These are phyloP conservation scores for Colletotrichum acutatum DNA, from an alignment of 2,329 filamentous ascomycete species.

Conservation along the genomic window DNA sequence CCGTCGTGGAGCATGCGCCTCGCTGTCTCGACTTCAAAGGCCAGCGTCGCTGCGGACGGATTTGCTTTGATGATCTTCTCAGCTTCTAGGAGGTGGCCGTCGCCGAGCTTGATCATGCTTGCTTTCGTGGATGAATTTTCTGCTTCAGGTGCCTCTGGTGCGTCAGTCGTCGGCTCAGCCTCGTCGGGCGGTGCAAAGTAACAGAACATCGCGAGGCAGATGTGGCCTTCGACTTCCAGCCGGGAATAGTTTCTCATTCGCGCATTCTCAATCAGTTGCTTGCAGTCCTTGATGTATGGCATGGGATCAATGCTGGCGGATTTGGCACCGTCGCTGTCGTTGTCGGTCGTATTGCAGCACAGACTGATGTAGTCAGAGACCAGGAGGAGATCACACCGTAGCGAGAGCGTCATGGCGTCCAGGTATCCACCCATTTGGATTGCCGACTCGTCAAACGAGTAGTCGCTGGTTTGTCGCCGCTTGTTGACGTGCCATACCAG, in stretches of 20 bases:
- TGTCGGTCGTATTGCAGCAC: slow-evolving; percentile 7
- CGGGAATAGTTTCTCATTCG: slow-evolving; percentile 46
- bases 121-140: background rate
- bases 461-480: slow-evolving; percentile 40
- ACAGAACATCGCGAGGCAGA: slow-evolving; percentile 61
- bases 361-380: slow-evolving; percentile 51
- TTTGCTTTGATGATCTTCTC: slow-evolving; percentile 34
- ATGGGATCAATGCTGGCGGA: slow-evolving; percentile 42
- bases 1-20: slow-evolving; percentile 55
- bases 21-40: slow-evolving; percentile 57
- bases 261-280: slow-evolving; percentile 52
- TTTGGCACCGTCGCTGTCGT: background rate
- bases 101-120: slow-evolving; percentile 1
- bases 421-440: slow-evolving; percentile 51
- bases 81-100: slow-evolving; percentile 38
- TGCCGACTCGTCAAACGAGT: slow-evolving; percentile 48
- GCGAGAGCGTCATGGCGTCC: slow-evolving; percentile 54
- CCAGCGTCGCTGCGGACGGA: slow-evolving; percentile 47
- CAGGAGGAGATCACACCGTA: slow-evolving; percentile 61
- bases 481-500: slow-evolving; percentile 53
- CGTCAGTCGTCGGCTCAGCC: too few relatives aligned
- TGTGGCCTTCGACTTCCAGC: slow-evolving; percentile 60
- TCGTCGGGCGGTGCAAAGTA: slow-evolving; percentile 49
- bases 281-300: slow-evolving; percentile 51
- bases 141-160: background rate